A percentile compares a stretch with the other conserved stretches of the same genome.
Evolutionary conservation across 176 grass and related monocot species (phyloP).

Genomic region (Triticum turgidum): DNA sequence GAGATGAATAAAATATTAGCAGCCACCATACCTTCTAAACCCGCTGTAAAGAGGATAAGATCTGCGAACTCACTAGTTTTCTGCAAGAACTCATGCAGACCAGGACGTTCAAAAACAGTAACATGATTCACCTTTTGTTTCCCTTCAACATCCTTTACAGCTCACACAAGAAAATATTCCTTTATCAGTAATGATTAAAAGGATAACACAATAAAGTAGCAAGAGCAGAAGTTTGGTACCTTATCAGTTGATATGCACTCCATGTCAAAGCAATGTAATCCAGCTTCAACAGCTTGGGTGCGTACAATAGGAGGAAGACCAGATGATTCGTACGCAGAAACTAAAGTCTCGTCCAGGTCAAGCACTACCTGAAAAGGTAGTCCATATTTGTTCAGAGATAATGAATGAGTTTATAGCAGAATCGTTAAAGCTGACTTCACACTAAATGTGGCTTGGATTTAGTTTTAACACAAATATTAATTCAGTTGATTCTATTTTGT

Average conservation of each 20-base stretch:
- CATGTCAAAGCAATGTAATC: slow-evolving; percentile 95
- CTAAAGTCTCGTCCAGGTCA: slow-evolving; percentile 98
- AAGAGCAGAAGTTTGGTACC: slow-evolving; percentile 39
- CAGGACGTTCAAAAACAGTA: slow-evolving; percentile 97
- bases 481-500: slow-evolving; percentile 5
- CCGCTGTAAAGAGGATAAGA: slow-evolving; percentile 98
- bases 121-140: slow-evolving; percentile 92
- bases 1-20: slow-evolving; percentile 20
- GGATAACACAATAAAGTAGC: slow-evolving; percentile 4
- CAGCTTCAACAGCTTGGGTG: slow-evolving; percentile 82
- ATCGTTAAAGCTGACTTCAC: slow-evolving; percentile 20
- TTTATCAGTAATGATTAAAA: slow-evolving; percentile 38
- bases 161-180: slow-evolving; percentile 20
- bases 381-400: slow-evolving; percentile 27
- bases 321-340: slow-evolving; percentile 98
- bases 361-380: slow-evolving; percentile 79
- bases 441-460: neutral
- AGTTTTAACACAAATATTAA: slow-evolving; percentile 2
- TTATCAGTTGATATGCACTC: slow-evolving; percentile 88
- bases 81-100: slow-evolving; percentile 90
- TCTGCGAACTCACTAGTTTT: slow-evolving; percentile 91
- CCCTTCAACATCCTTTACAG: slow-evolving; percentile 76
- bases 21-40: slow-evolving; percentile 76
- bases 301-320: slow-evolving; percentile 77
- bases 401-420: slow-evolving; percentile 5